phyloP scores from a whole-genome alignment of 2,329 filamentous ascomycete genomes.

The Zasmidium cellare region DNA sequence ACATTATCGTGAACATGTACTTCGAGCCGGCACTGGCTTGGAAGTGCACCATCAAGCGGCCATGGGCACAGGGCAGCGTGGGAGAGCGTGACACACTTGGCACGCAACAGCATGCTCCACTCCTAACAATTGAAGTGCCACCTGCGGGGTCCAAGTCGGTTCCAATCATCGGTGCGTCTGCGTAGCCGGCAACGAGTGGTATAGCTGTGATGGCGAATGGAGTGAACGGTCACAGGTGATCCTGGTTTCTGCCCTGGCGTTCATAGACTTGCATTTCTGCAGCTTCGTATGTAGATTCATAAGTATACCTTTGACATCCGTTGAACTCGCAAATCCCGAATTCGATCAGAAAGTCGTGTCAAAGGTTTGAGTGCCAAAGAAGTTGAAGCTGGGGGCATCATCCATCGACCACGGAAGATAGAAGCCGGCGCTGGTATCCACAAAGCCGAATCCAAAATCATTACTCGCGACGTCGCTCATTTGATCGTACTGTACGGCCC shows the following conservation, averaged over 20 bases:
- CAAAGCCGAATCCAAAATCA: not conserved
- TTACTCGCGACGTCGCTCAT: not conserved
- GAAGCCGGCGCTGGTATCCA: not conserved
- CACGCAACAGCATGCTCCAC: slow-evolving; percentile 1
- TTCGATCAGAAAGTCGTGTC: no score
- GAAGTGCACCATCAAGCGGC: slow-evolving; percentile 47
- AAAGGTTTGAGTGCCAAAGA: not conserved
- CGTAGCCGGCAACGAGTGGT: not conserved
- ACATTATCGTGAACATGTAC: slow-evolving; percentile 39
- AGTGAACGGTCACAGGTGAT: not conserved
- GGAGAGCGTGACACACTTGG: slow-evolving; percentile 4
- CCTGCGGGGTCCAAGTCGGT: not conserved
- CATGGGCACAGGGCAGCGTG: slow-evolving; percentile 9
- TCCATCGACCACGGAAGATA: not conserved
- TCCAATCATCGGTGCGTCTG: not conserved
- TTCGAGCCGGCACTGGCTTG: slow-evolving; percentile 51
- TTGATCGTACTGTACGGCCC: not conserved
- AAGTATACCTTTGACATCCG: no score
- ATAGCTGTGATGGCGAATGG: not conserved
- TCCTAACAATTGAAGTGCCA: not conserved
- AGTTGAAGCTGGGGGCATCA: not conserved
- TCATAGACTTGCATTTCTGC: no score
- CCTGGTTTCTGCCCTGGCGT: no score
- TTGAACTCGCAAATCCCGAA: no score
- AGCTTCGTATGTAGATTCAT: no score